Percentiles rank a stretch among this genome's conserved stretches.
phyloP scores from a whole-genome alignment of 2,329 filamentous ascomycete species.

The Sclerotinia trifoliorum region DNA sequence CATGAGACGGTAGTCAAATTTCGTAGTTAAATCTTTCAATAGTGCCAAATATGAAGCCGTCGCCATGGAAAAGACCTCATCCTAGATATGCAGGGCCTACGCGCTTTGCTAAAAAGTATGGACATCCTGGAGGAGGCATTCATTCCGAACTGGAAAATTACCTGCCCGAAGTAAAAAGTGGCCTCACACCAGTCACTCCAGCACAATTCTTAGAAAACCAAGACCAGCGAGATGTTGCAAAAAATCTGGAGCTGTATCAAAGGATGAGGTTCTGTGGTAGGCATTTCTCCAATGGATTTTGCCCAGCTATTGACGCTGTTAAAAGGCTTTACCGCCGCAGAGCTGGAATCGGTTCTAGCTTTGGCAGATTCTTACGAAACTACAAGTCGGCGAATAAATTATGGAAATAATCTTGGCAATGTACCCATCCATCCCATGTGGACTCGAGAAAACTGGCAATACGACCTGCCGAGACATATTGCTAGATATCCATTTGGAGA shows the following conservation, averaged over 20 bases:
- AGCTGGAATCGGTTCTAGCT: constrained; percentile 6
- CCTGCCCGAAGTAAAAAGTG: constrained; percentile 8
- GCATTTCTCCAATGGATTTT: background rate
- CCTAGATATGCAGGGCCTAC: background rate
- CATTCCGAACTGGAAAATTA: background rate
- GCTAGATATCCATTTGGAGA: constrained; percentile 3
- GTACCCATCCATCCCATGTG: constrained; percentile 1
- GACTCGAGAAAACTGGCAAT: background rate
- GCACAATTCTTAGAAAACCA: background rate
- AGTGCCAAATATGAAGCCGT: background rate
- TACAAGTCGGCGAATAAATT: background rate
- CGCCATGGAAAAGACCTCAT: background rate
- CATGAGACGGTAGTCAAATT: background rate
- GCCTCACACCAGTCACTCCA: constrained; percentile 3
- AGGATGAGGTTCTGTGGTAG: constrained; percentile 11
- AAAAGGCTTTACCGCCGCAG: constrained; percentile 11
- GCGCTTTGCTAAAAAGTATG: constrained; percentile 9
- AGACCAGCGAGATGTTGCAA: background rate
- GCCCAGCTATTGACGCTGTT: background rate
- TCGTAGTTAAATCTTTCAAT: background rate
- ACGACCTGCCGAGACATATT: background rate
- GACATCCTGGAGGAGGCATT: background rate
- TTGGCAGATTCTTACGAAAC: constrained; percentile 6
- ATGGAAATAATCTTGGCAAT: background rate
- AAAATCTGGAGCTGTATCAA: background rate